Evolutionary conservation across 352 stramenopile species (phyloP), one percentile per base, ranked within the genome.

Genomic region (Saprolegnia diclina): DNA sequence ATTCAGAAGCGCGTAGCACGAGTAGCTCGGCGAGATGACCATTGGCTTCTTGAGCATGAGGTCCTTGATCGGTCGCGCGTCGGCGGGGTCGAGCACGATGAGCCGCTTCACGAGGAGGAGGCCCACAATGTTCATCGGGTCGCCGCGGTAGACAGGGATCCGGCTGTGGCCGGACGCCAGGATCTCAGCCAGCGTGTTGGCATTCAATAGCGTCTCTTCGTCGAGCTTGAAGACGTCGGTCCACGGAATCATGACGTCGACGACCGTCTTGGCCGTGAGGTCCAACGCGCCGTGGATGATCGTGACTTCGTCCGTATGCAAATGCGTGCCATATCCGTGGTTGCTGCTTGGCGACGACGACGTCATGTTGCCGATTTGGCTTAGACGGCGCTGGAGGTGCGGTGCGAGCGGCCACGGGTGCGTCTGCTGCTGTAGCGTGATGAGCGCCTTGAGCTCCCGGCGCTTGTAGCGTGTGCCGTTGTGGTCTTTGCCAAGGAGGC

Each of bases 271-370:
- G 48, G 87, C 79, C 19, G 85, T 89, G 52, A 98, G 79, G 55
- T 89, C 77, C 52, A 98, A 66, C 13, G 91, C 90, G 37, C 93
- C 95, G 71, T 96, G 88, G 62, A 98, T 95, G 67, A 98, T 96
- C 1, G 79, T 93, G 1, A 97, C 88, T 76, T 98, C 92, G 69
- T 97, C 89, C 37, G 80, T 79, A 63, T 89, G 76, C n/a, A 92
- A 64, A 16, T 76, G 61, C 1, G 83, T 90, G 29, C 79, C 76
- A 64, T 77, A 74, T 11, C 65, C 26, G 74, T 67, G 2, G 72
- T 70, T 18, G 72, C 69, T 64, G 57, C 77, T 76, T 35, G 73
- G 55, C 50, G 66, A 72, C 48, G 72, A 45, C 5, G 73, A 56
- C 3, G 50, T 71, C 18, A 66, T 73, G 35, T 67, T 75, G 68